Evolutionary conservation across 345 rosid species (phyloP).

Genomic region (Iberis pinnata): DNA sequence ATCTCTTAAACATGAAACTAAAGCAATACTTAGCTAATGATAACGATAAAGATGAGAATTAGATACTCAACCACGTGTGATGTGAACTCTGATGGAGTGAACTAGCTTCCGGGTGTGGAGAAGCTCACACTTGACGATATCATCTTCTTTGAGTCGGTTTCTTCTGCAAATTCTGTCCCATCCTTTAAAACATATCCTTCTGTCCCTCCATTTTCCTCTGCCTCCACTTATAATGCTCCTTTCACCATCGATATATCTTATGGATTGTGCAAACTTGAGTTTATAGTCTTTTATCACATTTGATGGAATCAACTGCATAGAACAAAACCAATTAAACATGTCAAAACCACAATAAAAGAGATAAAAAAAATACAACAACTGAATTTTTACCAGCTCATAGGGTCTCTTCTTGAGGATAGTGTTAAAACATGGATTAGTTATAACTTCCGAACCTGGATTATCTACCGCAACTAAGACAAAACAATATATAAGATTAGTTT

Average conservation of each 20-base stretch:
- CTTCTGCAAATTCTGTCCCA: constrained; percentile 28
- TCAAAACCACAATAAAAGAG: neutral
- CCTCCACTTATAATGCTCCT: neutral
- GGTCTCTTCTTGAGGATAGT: constrained; percentile 10
- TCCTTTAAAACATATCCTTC: constrained; percentile 17
- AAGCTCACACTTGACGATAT: constrained; percentile 8
- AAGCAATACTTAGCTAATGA: neutral
- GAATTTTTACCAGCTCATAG: constrained; percentile 21
- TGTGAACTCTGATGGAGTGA: constrained; percentile 10
- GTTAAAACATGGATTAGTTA: neutral
- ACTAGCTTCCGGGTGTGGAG: neutral
- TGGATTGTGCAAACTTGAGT: neutral
- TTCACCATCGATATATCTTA: constrained; percentile 19
- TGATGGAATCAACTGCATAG: constrained; percentile 20
- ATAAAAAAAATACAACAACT: neutral
- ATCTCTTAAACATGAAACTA: too few species aligned
- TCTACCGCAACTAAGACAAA: constrained; percentile 12
- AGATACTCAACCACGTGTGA: constrained; percentile 9
- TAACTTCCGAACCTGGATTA: neutral
- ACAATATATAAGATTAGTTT: neutral
- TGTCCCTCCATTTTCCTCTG: constrained; percentile 16
- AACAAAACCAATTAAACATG: neutral
- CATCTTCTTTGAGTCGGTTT: constrained; percentile 6
- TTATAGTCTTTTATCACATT: neutral
- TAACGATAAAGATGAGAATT: neutral